Evolutionary conservation across 306 rosid genomes (phyloP).

Genomic region (Cicer yamashitae): DNA sequence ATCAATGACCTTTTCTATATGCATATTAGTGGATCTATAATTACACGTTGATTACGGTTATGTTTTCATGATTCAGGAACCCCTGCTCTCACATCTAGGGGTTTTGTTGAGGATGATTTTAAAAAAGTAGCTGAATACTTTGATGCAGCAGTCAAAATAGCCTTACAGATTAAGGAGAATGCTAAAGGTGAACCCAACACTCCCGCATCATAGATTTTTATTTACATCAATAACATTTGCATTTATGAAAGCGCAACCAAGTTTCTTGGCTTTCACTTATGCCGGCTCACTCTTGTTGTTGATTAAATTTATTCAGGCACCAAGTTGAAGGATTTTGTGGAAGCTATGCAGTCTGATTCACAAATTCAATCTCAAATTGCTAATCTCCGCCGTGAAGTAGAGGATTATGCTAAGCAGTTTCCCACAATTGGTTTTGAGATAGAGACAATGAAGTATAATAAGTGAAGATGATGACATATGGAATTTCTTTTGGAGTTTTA

Average conservation of each 20-base stretch:
- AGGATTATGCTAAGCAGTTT: constrained; percentile 84
- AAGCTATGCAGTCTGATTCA: constrained; percentile 69
- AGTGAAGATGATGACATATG: constrained; percentile 51
- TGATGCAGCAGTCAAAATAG: constrained; percentile 82
- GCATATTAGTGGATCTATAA: constrained; percentile 26
- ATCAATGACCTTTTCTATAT: constrained; percentile 29
- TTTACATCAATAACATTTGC: not conserved
- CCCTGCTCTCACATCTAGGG: constrained; percentile 97
- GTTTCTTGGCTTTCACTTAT: constrained; percentile 2
- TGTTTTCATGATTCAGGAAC: constrained; percentile 62
- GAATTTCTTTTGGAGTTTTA: constrained; percentile 25
- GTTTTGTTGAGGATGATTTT: constrained; percentile 85
- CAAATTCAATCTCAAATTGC: constrained; percentile 68
- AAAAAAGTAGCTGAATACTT: constrained; percentile 83
- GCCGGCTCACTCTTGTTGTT: constrained; percentile 27
- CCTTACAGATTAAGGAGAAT: constrained; percentile 81
- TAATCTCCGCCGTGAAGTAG: constrained; percentile 70
- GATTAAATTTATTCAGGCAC: constrained; percentile 61
- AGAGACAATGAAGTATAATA: constrained; percentile 75
- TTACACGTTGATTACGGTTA: constrained; percentile 25
- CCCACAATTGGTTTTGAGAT: constrained; percentile 83
- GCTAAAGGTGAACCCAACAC: constrained; percentile 59
- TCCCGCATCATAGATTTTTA: not conserved
- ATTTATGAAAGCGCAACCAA: constrained; percentile 8
- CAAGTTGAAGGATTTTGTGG: constrained; percentile 86